A percentile compares a stretch with the other conserved stretches of the same genome.
Evolutionary conservation across 495 filamentous ascomycete genomes (phyloP).

Genomic region (Xylaria bambusicola): DNA sequence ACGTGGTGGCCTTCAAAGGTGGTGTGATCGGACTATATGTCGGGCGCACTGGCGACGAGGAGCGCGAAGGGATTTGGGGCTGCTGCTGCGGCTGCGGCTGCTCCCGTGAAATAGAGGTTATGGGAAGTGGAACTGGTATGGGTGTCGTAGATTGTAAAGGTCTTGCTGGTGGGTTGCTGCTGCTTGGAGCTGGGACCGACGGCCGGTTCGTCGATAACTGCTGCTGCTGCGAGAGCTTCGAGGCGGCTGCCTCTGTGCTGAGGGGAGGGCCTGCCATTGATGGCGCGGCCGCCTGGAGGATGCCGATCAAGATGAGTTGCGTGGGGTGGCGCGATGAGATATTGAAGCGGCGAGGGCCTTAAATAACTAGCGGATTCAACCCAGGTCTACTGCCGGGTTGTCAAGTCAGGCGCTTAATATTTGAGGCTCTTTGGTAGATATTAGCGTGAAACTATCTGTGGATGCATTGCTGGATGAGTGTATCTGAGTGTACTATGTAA

Average conservation of each 20-base stretch:
- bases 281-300: constrained; percentile 9
- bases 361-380: too few relatives aligned
- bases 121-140: constrained; percentile 11
- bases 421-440: neutral
- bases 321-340: too few relatives aligned
- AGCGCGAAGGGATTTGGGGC: constrained; percentile 18
- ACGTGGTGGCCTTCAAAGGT: constrained; percentile 30
- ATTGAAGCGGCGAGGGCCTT: too few relatives aligned
- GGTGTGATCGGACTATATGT: constrained; percentile 51
- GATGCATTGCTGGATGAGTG: neutral
- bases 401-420: too few relatives aligned
- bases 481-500: too few relatives aligned
- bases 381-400: too few relatives aligned
- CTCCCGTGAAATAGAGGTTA: constrained; percentile 9
- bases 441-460: too few relatives aligned
- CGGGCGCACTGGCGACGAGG: constrained; percentile 39
- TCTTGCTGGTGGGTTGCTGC: constrained; percentile 11
- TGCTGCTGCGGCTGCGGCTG: neutral
- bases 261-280: constrained; percentile 30
- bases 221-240: constrained; percentile 4
- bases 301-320: neutral
- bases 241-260: constrained; percentile 23
- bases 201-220: constrained; percentile 1
- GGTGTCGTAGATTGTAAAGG: constrained; percentile 19
- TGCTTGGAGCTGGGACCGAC: neutral